These are phyloP conservation scores for Sungouiozyma intestinalis DNA, from an alignment of 805 yeast species.

Conservation along the genomic window DNA sequence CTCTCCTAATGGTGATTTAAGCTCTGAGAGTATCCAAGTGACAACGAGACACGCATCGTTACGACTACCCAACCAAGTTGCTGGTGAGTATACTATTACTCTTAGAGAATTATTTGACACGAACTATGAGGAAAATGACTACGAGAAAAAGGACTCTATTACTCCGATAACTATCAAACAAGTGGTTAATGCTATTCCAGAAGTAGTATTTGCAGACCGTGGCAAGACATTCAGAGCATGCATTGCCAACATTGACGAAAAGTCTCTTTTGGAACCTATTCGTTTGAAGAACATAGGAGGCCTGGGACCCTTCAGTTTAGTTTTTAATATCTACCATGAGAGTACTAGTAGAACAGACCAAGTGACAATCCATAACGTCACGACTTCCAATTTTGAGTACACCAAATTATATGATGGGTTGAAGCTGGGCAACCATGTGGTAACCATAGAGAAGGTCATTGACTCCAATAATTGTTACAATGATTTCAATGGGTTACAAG, in stretches of 20 bases:
- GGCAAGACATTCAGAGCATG: slow-evolving; percentile 45
- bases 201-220: slow-evolving; percentile 37
- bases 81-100: slow-evolving; percentile 54
- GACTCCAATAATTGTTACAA: slow-evolving; percentile 66
- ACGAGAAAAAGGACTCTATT: slow-evolving; percentile 14
- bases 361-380: slow-evolving; percentile 36
- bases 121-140: slow-evolving; percentile 36
- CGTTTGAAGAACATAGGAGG: slow-evolving; percentile 45
- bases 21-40: slow-evolving; percentile 35
- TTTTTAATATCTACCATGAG: slow-evolving; percentile 50
- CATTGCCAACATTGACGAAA: slow-evolving; percentile 27
- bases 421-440: slow-evolving; percentile 58
- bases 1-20: slow-evolving; percentile 43
- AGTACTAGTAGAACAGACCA: slow-evolving; percentile 43
- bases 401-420: slow-evolving; percentile 40
- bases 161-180: slow-evolving; percentile 34
- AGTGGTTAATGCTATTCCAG: slow-evolving; percentile 53
- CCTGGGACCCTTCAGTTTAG: slow-evolving; percentile 47
- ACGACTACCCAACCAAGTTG: slow-evolving; percentile 32
- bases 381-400: slow-evolving; percentile 29
- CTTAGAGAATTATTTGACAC: slow-evolving; percentile 59
- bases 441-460: slow-evolving; percentile 45
- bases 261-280: slow-evolving; percentile 36
- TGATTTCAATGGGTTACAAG: slow-evolving; percentile 29
- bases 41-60: slow-evolving; percentile 42